Evolutionary conservation across 352 stramenopile species (phyloP), one percentile per base, ranked within the genome.

Genomic region (Phytopythium boreale): DNA sequence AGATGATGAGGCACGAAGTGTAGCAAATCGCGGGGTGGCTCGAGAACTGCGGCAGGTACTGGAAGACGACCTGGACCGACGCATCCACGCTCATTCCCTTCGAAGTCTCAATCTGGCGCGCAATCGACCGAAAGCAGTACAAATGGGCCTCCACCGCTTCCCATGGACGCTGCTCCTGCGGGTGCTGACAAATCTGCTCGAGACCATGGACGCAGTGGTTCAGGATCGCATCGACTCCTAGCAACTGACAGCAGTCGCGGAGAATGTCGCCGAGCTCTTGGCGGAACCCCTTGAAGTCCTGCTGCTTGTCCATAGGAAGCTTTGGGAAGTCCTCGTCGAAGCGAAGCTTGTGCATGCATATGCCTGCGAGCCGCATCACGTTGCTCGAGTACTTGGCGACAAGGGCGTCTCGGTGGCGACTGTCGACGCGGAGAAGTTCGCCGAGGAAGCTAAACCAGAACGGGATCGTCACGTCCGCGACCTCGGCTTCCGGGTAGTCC

Each of bases 41-140:
- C 4, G 84, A 69, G 59, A 94, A 89, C 63, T 87, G 84, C 4
- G 82, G 75, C 10, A 96, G 61, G 55, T 92, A 79, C 61, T 90
- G 72, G 61, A 96, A 96, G 56, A 96, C 88, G 19, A 83, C 61
- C 65, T 89, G 75, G 27, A 94, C 76, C 15, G 80, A 73, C 24
- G 84, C 68, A 17, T 78, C 65, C 24, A 80, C 64, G 24, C 61
- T 47, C 3, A 60, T 59, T 1, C 50, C 59, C 11, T 61, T 72
- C 2, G 68, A 61, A 5, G 70, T 66, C 49, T 96, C 87, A n/a
- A 96, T 80, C 56, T 93, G 82, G 8, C 85, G 82, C 15, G 84
- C 87, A 53, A 96, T 92, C 12, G 87, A 94, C 1, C 87, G 85
- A 31, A 96, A 84, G 59, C 84, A 92, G 62, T 93, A 94, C 57